phyloP scores from a whole-genome alignment of 148 eudicot genomes.

The Nepenthes gracilis region DNA sequence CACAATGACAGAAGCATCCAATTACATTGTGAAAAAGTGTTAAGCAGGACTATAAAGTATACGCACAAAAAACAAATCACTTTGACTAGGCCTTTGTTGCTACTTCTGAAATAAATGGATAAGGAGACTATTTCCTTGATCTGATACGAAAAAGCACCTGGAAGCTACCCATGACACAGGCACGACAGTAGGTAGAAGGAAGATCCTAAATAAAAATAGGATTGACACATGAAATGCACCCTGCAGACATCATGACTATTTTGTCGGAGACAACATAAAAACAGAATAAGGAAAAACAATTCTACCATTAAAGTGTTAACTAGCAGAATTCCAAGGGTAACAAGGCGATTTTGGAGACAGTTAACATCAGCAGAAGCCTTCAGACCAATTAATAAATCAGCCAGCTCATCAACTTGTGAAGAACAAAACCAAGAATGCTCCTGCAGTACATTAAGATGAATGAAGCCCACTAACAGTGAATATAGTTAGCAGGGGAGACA shows the following conservation, averaged over 20 bases:
- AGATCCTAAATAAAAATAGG: no score
- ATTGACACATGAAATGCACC: no score
- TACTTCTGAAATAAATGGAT: no score
- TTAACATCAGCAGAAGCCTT: conserved; percentile 48
- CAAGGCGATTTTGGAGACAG: conserved; percentile 47
- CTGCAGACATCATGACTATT: neutral
- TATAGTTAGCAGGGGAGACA: neutral
- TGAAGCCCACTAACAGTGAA: neutral
- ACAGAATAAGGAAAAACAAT: neutral
- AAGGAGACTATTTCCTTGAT: no score
- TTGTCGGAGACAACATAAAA: neutral
- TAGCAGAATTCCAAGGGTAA: conserved; percentile 50
- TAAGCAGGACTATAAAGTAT: no score
- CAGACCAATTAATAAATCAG: conserved; percentile 50
- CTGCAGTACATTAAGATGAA: conserved; percentile 19
- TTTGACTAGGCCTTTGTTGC: no score
- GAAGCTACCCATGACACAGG: no score
- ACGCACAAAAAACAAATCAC: no score
- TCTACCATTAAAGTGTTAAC: conserved; percentile 54
- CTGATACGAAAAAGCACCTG: no score
- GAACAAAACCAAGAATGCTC: conserved; percentile 67
- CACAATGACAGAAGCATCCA: no score
- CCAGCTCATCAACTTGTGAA: conserved; percentile 45
- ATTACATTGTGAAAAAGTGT: no score
- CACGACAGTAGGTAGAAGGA: no score